A percentile compares a stretch with the other conserved stretches of the same genome.
These are phyloP conservation scores for Phytophthora quininea DNA, from an alignment of 352 stramenopile species.

Conservation along the genomic window DNA sequence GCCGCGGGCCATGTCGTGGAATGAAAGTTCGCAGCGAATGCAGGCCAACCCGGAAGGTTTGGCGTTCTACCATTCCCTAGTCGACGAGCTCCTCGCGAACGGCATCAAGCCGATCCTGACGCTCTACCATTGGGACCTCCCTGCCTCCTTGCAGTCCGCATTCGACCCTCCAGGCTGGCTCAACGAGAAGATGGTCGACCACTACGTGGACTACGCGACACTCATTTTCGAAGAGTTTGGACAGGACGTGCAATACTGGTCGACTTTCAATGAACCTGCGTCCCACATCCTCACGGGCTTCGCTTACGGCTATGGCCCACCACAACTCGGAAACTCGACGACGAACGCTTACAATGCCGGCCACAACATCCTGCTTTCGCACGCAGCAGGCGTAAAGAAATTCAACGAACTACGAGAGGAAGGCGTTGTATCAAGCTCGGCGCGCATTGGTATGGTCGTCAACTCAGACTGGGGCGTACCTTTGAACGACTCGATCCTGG, in stretches of 20 bases:
- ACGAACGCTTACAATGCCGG: conserved; percentile 56
- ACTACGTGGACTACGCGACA: conserved; percentile 87
- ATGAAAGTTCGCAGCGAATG: conserved; percentile 48
- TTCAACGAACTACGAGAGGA: conserved; percentile 59
- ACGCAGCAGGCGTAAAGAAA: conserved; percentile 84
- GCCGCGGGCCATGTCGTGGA: conserved; percentile 87
- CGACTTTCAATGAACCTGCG: conserved; percentile 94
- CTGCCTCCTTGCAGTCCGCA: conserved; percentile 82
- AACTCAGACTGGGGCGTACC: conserved; percentile 82
- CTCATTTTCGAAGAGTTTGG: conserved; percentile 92
- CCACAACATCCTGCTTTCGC: conserved; percentile 91
- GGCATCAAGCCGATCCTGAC: conserved; percentile 92
- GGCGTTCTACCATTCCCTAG: conserved; percentile 92
- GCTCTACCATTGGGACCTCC: conserved; percentile 97
- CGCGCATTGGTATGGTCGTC: conserved; percentile 92
- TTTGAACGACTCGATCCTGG: conserved; percentile 59
- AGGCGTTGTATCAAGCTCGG: conserved; percentile 25
- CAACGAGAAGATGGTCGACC: conserved; percentile 53
- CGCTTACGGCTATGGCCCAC: conserved; percentile 58
- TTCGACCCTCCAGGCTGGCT: conserved; percentile 77
- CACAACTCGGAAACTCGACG: conserved; percentile 40
- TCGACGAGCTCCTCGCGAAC: conserved; percentile 79
- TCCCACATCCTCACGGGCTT: conserved; percentile 89
- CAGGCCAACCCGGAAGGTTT: conserved; percentile 86
- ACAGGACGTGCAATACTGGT: conserved; percentile 91